Evolutionary conservation across 1,139 yeast species (phyloP).

Genomic region (Lizanozyma gosingica): DNA sequence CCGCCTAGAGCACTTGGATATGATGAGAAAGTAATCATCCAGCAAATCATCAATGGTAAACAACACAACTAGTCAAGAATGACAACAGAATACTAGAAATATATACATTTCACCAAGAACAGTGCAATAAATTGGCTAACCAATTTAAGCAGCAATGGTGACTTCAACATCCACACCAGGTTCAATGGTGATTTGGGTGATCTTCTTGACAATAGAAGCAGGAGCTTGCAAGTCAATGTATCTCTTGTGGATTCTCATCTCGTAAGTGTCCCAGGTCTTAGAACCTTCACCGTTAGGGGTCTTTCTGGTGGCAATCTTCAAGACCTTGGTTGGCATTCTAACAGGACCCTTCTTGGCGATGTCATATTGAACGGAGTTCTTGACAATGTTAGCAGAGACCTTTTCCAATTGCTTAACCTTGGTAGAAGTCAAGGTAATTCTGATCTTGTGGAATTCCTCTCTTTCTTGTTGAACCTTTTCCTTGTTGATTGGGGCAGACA

Average conservation of each 20-base stretch:
- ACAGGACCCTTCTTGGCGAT: conserved; percentile 97
- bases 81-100: neutral
- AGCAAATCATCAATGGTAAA: neutral
- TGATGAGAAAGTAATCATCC: conserved; percentile 7
- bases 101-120: neutral
- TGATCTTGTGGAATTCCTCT: conserved; percentile 90
- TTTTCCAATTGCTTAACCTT: conserved; percentile 98
- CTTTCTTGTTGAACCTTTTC: conserved; percentile 73
- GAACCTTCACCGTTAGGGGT: conserved; percentile 99
- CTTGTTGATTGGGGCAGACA: conserved; percentile 77
- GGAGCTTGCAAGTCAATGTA: conserved; percentile 98
- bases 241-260: conserved; percentile 99
- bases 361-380: conserved; percentile 76
- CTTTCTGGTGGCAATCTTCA: conserved; percentile 99
- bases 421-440: conserved; percentile 98
- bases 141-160: conserved; percentile 28
- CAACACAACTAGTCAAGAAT: no score
- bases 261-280: conserved; percentile 99
- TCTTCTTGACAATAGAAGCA: conserved; percentile 86
- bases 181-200: conserved; percentile 84
- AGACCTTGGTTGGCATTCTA: conserved; percentile 99
- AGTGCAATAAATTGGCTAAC: neutral
- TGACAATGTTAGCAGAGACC: conserved; percentile 80
- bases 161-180: conserved; percentile 41
- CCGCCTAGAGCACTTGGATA: conserved; percentile 43